Base-by-base conservation (phyloP, 2,329 filamentous ascomycete genomes). In the Phialocephala sp. region DNA sequence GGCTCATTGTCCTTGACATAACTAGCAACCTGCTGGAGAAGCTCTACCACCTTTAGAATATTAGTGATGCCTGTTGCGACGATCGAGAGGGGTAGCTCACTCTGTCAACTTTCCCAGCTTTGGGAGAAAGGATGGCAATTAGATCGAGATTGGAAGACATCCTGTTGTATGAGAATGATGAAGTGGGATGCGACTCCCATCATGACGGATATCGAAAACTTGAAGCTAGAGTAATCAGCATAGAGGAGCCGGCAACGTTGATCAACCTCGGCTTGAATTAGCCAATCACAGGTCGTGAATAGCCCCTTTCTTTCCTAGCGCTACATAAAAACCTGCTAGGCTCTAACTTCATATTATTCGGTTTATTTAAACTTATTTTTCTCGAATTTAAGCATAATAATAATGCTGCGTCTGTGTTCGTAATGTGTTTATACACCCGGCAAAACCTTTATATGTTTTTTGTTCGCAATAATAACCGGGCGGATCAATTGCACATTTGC, bases 1-100 rank as follows among this genome's bases (percentile, higher is more conserved):
- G 73, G 73, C 35, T 76, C 75, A 41, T 71, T 73, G 11, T 65
- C 59, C 36, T 75, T 61, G 1, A 73, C 65, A 35, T 71, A 65
- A 32, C 65, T 39, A 8, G 72, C 65, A 6, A 73, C 59, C 45
- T 66, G 60, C 32, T 63, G 59, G 20, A 76, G 67, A 2, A 75
- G 68, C 45, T 76, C 72, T 8, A 72, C 50, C 12, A 74, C 61
- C 74, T 76, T 57, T 8, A 9, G 27, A 6, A n/a, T 22, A 15
- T 61, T 9, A 60, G 27, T 41, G 47, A 52, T n/a, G 37, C 4
- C 32, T 39, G 35, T 32, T 20, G 61, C 18, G 55, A 54, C 35
- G n/a, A 35, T 8, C 22, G 45, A 27, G 2, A 50, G 41, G 45
- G 39, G 55, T 39, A 47, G 39, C 68, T 65, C 66, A 75, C 74